phyloP scores from a whole-genome alignment of 164 flowering plant genomes.

The Magnolia sinica region DNA sequence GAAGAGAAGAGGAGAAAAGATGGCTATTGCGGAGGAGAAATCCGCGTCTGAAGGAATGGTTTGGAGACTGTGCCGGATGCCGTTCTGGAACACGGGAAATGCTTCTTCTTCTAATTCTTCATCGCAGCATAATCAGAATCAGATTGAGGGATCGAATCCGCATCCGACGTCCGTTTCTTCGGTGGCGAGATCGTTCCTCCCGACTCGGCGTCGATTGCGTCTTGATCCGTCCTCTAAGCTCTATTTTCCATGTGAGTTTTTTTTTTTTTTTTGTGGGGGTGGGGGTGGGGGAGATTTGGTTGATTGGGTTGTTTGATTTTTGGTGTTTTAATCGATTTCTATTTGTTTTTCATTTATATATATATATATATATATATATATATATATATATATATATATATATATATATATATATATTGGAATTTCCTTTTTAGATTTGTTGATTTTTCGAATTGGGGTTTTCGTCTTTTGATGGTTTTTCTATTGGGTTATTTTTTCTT shows the following conservation, averaged over 20 bases:
- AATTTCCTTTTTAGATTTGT: not conserved
- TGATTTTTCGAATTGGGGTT: not conserved
- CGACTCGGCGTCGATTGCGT: conserved; percentile 66
- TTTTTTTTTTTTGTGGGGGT: not conserved
- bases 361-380: no score
- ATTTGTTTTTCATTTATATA: no score
- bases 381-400: no score
- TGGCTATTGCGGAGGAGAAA: conserved; percentile 54
- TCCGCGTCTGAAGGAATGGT: conserved; percentile 35
- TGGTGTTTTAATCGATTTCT: not conserved
- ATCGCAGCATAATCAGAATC: conserved; percentile 15
- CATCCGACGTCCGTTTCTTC: conserved; percentile 52
- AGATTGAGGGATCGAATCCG: conserved; percentile 14
- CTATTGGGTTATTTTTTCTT: conserved; percentile 2
- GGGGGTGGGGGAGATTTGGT: not conserved
- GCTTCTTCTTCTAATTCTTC: conserved; percentile 3
- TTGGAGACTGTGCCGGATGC: conserved; percentile 59
- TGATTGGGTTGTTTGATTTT: not conserved
- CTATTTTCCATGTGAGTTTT: conserved; percentile 68
- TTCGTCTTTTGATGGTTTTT: not conserved
- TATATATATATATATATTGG: no score
- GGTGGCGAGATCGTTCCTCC: conserved; percentile 76
- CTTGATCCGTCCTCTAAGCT: conserved; percentile 84
- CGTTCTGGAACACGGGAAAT: conserved; percentile 30
- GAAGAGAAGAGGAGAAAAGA: conserved; percentile 6